Evolutionary conservation across 495 filamentous ascomycete species (phyloP).

Genomic region (Penicillium roqueforti): DNA sequence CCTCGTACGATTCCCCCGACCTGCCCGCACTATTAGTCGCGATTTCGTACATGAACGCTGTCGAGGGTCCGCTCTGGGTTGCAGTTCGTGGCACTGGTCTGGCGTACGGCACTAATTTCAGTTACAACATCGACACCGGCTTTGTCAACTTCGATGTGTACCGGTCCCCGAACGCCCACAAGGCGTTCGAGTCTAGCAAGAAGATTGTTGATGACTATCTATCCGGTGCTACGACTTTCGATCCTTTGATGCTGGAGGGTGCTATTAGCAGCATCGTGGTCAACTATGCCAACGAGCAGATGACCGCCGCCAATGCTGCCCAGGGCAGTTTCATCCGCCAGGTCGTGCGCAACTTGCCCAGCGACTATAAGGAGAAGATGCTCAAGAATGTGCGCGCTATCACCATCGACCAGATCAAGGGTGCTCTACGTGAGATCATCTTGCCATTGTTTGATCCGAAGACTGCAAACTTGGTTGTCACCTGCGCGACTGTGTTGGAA

Average conservation of each 20-base stretch:
- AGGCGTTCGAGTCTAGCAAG: slow-evolving; percentile 74
- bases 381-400: slow-evolving; percentile 73
- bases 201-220: slow-evolving; percentile 67
- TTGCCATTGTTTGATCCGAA: slow-evolving; percentile 72
- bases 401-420: slow-evolving; percentile 69
- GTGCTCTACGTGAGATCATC: slow-evolving; percentile 68
- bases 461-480: slow-evolving; percentile 77
- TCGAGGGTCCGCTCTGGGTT: slow-evolving; percentile 92
- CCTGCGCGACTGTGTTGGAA: slow-evolving; percentile 80
- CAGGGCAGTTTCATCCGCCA: slow-evolving; percentile 75
- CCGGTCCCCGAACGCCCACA: slow-evolving; percentile 82
- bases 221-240: slow-evolving; percentile 59
- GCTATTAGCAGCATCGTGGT: slow-evolving; percentile 86
- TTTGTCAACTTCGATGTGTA: slow-evolving; percentile 78
- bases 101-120: slow-evolving; percentile 81
- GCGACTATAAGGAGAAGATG: slow-evolving; percentile 71
- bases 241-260: slow-evolving; percentile 80
- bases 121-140: slow-evolving; percentile 69
- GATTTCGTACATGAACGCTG: slow-evolving; percentile 81
- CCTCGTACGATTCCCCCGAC: slow-evolving; percentile 67
- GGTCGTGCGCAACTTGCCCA: slow-evolving; percentile 72
- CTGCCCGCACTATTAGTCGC: slow-evolving; percentile 85
- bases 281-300: slow-evolving; percentile 77
- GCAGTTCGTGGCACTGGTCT: slow-evolving; percentile 87
- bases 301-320: slow-evolving; percentile 75